Percentiles rank a stretch among this genome's conserved stretches.
Evolutionary conservation across 2,329 filamentous ascomycete genomes (phyloP).

Genomic region (Diaporthe ilicicola): DNA sequence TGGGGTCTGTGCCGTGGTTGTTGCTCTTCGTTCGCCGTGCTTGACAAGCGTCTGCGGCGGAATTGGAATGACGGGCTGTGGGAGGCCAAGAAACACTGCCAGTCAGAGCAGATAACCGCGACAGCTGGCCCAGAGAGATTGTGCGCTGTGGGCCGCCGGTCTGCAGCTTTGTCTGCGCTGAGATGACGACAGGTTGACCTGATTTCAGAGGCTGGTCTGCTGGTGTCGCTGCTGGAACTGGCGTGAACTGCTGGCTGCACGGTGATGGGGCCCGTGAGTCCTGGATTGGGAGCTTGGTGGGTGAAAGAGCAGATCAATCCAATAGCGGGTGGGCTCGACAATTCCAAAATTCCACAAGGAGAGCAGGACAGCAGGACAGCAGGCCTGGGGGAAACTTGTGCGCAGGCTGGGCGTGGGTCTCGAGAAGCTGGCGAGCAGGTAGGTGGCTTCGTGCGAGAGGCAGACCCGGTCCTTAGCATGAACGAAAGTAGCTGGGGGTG

Average conservation of each 20-base stretch:
- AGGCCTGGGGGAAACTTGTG: constrained; percentile 25
- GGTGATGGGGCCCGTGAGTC: constrained; percentile 24
- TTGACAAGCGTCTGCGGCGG: constrained; percentile 23
- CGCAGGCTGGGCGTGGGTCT: constrained; percentile 16
- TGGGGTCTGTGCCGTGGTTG: not conserved
- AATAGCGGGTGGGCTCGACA: constrained; percentile 23
- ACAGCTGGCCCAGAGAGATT: constrained; percentile 9
- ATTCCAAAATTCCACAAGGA: constrained; percentile 3
- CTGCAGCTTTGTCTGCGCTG: constrained; percentile 22
- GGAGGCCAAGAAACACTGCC: constrained; percentile 27
- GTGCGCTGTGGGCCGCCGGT: constrained; percentile 14
- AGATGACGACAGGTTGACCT: constrained; percentile 16
- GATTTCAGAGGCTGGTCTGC: constrained; percentile 14
- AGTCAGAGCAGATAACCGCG: constrained; percentile 21
- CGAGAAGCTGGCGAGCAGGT: constrained; percentile 23
- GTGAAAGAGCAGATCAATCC: constrained; percentile 22
- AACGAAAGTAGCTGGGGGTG: constrained; percentile 44
- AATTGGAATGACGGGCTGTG: constrained; percentile 29
- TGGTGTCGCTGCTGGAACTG: constrained; percentile 20
- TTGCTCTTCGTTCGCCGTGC: constrained; percentile 14
- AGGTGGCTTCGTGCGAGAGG: constrained; percentile 29
- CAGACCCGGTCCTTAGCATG: constrained; percentile 45
- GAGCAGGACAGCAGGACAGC: constrained; percentile 6
- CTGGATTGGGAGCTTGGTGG: constrained; percentile 9
- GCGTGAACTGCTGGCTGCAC: constrained; percentile 18